These are phyloP conservation scores for Mortierella antarctica DNA, from an alignment of 192 early-diverging fungal species.

Conservation along the genomic window DNA sequence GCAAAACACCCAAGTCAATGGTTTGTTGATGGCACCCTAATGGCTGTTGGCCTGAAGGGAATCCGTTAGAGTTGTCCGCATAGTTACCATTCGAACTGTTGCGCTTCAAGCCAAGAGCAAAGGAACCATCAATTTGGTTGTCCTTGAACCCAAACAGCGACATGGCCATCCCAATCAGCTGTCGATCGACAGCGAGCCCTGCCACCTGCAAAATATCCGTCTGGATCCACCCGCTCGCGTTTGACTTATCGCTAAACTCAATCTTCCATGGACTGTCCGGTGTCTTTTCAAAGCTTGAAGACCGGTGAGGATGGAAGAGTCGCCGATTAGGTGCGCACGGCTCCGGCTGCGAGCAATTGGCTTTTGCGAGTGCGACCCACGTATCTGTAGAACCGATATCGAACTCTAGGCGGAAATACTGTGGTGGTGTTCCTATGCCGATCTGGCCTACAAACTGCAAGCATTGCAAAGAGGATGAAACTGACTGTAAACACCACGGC, in stretches of 20 bases:
- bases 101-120: slow-evolving; percentile 57
- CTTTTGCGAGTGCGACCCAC: slow-evolving; percentile 55
- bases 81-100: too few species aligned
- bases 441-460: slow-evolving; percentile 64
- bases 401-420: slow-evolving; percentile 61
- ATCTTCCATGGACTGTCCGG: slow-evolving; percentile 32
- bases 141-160: slow-evolving; percentile 54
- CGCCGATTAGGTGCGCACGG: slow-evolving; percentile 19
- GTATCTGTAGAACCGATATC: slow-evolving; percentile 73
- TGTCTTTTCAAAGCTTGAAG: slow-evolving; percentile 1
- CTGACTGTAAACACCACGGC: background rate
- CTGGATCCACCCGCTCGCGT: slow-evolving; percentile 22
- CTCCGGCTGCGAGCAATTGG: slow-evolving; percentile 8
- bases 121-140: slow-evolving; percentile 65
- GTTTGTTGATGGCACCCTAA: too few species aligned
- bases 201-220: slow-evolving; percentile 65
- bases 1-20: background rate
- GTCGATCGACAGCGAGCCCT: slow-evolving; percentile 58
- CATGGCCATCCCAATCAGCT: slow-evolving; percentile 68
- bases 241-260: slow-evolving; percentile 39
- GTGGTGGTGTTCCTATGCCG: slow-evolving; percentile 71
- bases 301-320: slow-evolving; percentile 15
- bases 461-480: background rate
- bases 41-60: too few species aligned
- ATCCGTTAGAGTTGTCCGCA: too few species aligned